Percentiles rank a stretch among this genome's conserved stretches.
Evolutionary conservation across 306 rosid genomes (phyloP).

Genomic region (Ammopiptanthus mongolicus): DNA sequence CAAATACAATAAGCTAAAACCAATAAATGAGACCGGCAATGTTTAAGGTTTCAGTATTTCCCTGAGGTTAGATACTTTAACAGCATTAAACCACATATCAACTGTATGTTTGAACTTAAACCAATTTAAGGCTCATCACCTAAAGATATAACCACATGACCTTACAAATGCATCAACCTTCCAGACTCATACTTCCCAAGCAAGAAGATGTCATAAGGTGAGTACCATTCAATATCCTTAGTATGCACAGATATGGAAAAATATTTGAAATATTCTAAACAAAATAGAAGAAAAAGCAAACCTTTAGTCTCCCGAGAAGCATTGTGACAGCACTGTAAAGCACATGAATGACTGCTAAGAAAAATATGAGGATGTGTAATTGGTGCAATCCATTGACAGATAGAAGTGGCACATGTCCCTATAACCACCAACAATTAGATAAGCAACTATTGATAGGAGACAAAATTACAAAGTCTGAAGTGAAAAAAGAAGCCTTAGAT

Average conservation of each 20-base stretch:
- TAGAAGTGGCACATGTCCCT: slow-evolving; percentile 71
- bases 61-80: not conserved
- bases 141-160: not conserved
- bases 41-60: not conserved
- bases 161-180: not conserved
- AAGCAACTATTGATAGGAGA: not conserved
- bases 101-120: not conserved
- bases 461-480: not conserved
- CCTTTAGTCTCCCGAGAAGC: slow-evolving; percentile 99
- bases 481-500: not conserved
- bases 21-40: not conserved
- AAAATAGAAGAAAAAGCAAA: slow-evolving; percentile 5
- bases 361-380: slow-evolving; percentile 88
- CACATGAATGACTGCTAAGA: slow-evolving; percentile 88
- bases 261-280: not conserved
- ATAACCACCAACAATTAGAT: slow-evolving; percentile 27
- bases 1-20: not conserved
- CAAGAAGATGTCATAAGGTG: not conserved
- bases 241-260: not conserved
- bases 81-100: not conserved
- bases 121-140: not conserved
- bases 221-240: not conserved
- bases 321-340: slow-evolving; percentile 81
- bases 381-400: slow-evolving; percentile 85
- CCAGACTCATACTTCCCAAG: not conserved